Evolutionary conservation across 208 protist genomes (phyloP), one percentile per base, ranked within the genome.

Genomic region (Tritrichomonas foetus): DNA sequence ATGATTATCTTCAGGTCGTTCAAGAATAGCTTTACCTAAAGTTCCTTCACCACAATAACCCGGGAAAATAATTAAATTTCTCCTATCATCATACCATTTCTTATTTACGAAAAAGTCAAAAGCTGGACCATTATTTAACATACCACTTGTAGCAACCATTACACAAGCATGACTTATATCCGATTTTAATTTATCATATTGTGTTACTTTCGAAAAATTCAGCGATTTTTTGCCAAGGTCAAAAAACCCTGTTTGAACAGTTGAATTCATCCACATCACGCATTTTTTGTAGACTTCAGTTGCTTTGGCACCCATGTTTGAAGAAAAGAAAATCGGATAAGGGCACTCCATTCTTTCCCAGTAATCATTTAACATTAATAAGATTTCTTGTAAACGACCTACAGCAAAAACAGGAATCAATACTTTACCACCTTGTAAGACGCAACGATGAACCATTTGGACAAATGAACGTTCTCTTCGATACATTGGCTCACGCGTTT

Each of bases 31-130:
- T 50, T 13, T 8, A 39, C 97, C 97, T 22, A 98, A 95, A 0
- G 97, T 98, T 41, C 97, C 97, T 47, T 95, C 96, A 0, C 98
- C 97, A 95, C 97, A 98, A 94, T 98, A 98, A 25, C 97, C 97
- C 0, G 97, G 97, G 57, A 98, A 94, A 66, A 98, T 98, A 41
- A 97, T 94, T 93, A 98, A 94, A 93, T 98, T 98, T 0, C 95
- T 53, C 66, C 94, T 95, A 74, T 94, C 75, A 16, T 64, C 75
- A 93, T 33, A 95, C 96, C 78, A 89, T 9, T 57, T n/a, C 20
- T 89, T 20, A 1, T 89, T 89, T 25, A 95, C 94, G 41, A 96
- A 96, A 93, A 98, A 98, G 0, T 95, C 93, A 75, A 95, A 94
- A 11, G 95, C 75, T 41, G 94, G 89, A 80, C 97, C 97, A 0